Percentiles rank a stretch among this genome's conserved stretches.
Conservation (phyloP, 1,284 basidiomycete genomes). For the Heterobasidion occidentale region DNA sequence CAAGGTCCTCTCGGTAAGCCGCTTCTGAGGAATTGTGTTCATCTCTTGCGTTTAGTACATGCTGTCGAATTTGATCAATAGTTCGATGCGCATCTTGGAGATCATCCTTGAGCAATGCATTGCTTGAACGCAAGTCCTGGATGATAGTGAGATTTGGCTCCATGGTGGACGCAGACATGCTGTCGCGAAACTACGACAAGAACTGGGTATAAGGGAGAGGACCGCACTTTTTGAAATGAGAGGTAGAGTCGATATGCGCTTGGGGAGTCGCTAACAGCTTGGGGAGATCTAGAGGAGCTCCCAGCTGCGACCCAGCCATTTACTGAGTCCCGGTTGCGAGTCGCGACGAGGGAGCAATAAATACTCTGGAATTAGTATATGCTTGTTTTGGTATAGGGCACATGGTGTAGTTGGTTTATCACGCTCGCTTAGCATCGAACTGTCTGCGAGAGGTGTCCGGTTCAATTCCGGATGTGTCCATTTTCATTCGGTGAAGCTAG, state of each 20-base stretch:
- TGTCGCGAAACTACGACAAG: too few species aligned
- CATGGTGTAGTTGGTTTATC: slow-evolving; percentile 3
- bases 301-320: too few species aligned
- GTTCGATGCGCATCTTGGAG: not conserved
- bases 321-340: too few species aligned
- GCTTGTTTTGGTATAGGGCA: not conserved
- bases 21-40: not conserved
- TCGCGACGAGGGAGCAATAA: too few species aligned
- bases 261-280: too few species aligned
- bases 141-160: not conserved
- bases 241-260: too few species aligned
- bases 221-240: too few species aligned
- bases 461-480: slow-evolving; percentile 3
- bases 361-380: too few species aligned
- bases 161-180: not conserved
- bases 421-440: not conserved
- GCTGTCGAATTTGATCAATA: not conserved
- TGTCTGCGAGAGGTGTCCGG: slow-evolving; percentile 1
- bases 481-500: too few species aligned
- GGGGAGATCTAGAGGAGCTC: too few species aligned
- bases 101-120: not conserved
- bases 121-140: not conserved
- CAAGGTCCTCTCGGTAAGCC: not conserved
- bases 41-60: not conserved
- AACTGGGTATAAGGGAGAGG: too few species aligned